phyloP scores from a whole-genome alignment of 2,329 filamentous ascomycete species.

The Ceratocystis colombiana region DNA sequence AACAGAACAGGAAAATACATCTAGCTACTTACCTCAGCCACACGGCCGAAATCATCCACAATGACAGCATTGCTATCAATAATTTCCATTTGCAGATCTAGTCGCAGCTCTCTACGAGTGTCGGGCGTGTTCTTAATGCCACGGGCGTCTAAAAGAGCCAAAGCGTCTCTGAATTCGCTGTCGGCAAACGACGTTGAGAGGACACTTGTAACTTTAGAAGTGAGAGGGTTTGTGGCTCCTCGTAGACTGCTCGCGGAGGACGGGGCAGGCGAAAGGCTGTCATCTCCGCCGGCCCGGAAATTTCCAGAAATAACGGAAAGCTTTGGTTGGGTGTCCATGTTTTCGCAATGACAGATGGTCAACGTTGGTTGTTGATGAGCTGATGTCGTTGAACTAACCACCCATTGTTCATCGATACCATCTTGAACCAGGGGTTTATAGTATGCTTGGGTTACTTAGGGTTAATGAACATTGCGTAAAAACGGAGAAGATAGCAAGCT shows the following conservation, averaged over 20 bases:
- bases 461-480: too few relatives aligned
- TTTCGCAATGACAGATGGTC: not conserved
- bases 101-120: conserved; percentile 64
- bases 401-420: not conserved
- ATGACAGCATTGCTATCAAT: conserved; percentile 87
- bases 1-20: not conserved
- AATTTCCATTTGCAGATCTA: conserved; percentile 83
- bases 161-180: conserved; percentile 75
- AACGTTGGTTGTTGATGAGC: not conserved
- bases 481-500: too few relatives aligned
- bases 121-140: conserved; percentile 64
- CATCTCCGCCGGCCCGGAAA: not conserved
- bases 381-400: not conserved
- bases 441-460: too few relatives aligned
- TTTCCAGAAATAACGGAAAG: conserved; percentile 12
- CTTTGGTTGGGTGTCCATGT: conserved; percentile 19
- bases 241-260: conserved; percentile 32
- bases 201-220: conserved; percentile 71
- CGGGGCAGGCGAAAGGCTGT: conserved; percentile 28
- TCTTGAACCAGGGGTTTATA: not conserved
- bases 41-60: conserved; percentile 74
- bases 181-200: conserved; percentile 90
- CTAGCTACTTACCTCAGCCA: conserved; percentile 61
- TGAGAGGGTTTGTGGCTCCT: conserved; percentile 46
- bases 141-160: conserved; percentile 66